These are phyloP conservation scores for Isoetes engelmannii DNA, from an alignment of 83 land plant species.

Conservation along the genomic window DNA sequence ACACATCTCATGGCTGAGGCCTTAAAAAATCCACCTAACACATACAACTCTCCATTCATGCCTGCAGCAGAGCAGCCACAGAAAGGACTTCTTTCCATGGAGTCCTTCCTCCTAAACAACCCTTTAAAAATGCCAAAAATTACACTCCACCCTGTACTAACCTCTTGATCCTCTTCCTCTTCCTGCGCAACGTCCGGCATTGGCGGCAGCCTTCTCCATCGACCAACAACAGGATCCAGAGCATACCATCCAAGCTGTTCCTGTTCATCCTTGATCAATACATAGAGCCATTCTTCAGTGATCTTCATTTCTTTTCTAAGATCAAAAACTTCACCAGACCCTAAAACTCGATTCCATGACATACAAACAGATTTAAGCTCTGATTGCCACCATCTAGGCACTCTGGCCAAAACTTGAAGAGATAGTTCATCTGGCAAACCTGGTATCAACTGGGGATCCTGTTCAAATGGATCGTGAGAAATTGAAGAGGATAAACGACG, in stretches of 20 bases:
- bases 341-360: constrained; percentile 57
- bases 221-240: constrained; percentile 58
- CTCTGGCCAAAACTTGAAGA: constrained; percentile 62
- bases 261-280: constrained; percentile 58
- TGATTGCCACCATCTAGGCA: constrained; percentile 62
- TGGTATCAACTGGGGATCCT: constrained; percentile 54
- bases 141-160: constrained; percentile 29
- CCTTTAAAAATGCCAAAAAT: constrained; percentile 57
- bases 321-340: constrained; percentile 42
- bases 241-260: constrained; percentile 76
- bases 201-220: constrained; percentile 74
- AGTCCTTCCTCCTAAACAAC: constrained; percentile 63
- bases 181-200: constrained; percentile 52
- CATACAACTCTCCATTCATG: constrained; percentile 81
- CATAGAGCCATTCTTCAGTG: constrained; percentile 85
- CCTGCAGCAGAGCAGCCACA: constrained; percentile 89
- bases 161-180: constrained; percentile 20
- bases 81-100: constrained; percentile 51
- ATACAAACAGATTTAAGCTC: constrained; percentile 50
- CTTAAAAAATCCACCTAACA: constrained; percentile 79
- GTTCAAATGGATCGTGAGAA: not conserved
- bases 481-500: no score
- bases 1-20: constrained; percentile 66
- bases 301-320: constrained; percentile 63
- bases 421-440: constrained; percentile 88